Evolutionary conservation across 495 filamentous ascomycete genomes (phyloP).

Genomic region (Neurospora sp.): DNA sequence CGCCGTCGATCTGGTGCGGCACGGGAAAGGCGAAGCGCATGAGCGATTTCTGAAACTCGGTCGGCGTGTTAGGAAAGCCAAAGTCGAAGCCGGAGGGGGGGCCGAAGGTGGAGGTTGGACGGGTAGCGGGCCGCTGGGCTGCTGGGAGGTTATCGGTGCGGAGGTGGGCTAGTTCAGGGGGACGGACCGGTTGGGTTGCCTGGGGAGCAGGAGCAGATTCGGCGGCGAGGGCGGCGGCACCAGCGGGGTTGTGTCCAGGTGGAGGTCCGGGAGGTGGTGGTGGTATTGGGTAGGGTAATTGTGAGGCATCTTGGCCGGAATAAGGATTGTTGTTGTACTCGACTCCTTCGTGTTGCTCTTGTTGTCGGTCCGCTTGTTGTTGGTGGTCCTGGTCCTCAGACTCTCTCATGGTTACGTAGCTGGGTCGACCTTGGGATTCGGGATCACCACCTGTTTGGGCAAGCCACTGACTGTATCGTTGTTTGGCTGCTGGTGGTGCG

Average conservation of each 20-base stretch:
- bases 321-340: conserved; percentile 1
- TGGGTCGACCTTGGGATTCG: conserved; percentile 11
- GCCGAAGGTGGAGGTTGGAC: conserved; percentile 34
- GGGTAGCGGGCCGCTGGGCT: conserved; percentile 7
- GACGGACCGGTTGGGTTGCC: conserved; percentile 12
- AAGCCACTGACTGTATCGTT: conserved; percentile 26
- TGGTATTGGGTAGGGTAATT: not conserved
- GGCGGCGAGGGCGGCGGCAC: not conserved
- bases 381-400: not conserved
- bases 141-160: conserved; percentile 32
- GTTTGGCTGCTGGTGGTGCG: conserved; percentile 36
- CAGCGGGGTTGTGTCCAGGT: not conserved
- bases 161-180: conserved; percentile 42
- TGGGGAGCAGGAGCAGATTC: not conserved
- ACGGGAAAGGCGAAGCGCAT: conserved; percentile 77
- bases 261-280: not conserved
- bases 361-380: conserved; percentile 3
- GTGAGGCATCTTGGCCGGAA: not conserved
- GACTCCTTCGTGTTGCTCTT: not conserved
- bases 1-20: conserved; percentile 57
- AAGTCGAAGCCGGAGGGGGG: conserved; percentile 55
- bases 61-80: conserved; percentile 64
- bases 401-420: conserved; percentile 11
- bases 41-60: conserved; percentile 68
- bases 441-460: conserved; percentile 8